Conservation (phyloP, 139 green algal genomes). For the Picochlorum costavermella region DNA sequence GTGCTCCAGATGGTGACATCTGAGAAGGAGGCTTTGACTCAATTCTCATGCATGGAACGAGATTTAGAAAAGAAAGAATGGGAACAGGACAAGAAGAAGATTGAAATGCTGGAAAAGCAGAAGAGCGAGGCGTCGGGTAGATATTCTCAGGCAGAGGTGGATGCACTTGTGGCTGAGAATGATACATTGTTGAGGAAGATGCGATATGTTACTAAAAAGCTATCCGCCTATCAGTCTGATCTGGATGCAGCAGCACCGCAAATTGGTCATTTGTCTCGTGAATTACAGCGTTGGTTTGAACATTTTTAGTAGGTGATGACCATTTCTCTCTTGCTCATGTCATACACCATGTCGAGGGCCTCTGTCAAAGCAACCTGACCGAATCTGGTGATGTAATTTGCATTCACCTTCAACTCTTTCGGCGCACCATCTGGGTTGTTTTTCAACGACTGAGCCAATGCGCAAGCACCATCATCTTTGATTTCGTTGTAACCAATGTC, state of each 20-base stretch:
- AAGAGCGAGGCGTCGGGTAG: not conserved
- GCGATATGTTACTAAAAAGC: constrained; percentile 1
- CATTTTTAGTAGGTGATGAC: not conserved
- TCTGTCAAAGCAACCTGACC: constrained; percentile 87
- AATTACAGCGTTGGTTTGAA: not conserved
- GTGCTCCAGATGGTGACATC: not conserved
- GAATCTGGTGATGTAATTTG: constrained; percentile 93
- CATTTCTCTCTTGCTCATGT: constrained; percentile 73
- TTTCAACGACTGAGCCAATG: constrained; percentile 87
- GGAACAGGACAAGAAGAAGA: not conserved
- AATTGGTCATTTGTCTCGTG: not conserved
- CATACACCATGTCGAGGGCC: constrained; percentile 90
- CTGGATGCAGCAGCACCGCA: not conserved
- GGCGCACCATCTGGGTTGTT: constrained; percentile 73
- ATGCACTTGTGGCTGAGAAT: not conserved
- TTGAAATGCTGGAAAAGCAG: not conserved
- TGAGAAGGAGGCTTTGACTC: not conserved
- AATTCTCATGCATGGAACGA: not conserved
- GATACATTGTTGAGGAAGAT: not conserved
- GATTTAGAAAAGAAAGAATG: not conserved
- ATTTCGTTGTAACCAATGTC: constrained; percentile 99
- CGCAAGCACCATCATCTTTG: constrained; percentile 93
- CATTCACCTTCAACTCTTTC: constrained; percentile 75
- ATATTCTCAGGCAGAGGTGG: not conserved
- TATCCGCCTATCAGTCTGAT: not conserved